A percentile compares a stretch with the other conserved stretches of the same genome.
These are phyloP conservation scores for Rachicladosporium sp. DNA, from an alignment of 2,329 filamentous ascomycete species.

Conservation along the genomic window DNA sequence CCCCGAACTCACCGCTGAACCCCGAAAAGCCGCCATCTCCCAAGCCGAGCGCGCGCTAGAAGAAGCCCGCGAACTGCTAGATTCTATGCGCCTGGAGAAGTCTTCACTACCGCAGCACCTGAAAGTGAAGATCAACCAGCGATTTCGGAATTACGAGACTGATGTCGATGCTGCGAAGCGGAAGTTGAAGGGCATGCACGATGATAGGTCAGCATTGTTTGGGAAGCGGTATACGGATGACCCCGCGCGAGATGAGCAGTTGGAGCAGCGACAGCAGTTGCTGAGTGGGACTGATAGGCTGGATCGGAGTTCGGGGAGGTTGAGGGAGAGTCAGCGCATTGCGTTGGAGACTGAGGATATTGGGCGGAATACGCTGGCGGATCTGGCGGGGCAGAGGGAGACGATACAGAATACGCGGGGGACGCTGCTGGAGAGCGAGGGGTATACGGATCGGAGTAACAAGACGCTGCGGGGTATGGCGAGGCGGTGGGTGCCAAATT, in stretches of 20 bases:
- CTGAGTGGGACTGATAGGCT: conserved; percentile 80
- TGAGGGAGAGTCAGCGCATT: conserved; percentile 74
- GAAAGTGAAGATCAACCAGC: conserved; percentile 76
- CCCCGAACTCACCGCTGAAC: conserved; percentile 75
- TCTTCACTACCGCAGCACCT: conserved; percentile 84
- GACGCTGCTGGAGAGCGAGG: conserved; percentile 74
- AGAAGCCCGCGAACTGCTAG: conserved; percentile 85
- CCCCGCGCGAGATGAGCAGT: conserved; percentile 60
- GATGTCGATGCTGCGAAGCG: conserved; percentile 71
- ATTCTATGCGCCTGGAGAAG: conserved; percentile 94
- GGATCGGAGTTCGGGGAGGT: conserved; percentile 70
- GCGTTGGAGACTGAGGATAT: conserved; percentile 90
- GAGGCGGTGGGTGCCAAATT: conserved; percentile 62
- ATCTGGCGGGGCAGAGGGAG: conserved; percentile 72
- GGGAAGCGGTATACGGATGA: conserved; percentile 81
- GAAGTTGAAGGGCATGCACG: conserved; percentile 62
- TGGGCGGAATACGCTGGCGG: conserved; percentile 70
- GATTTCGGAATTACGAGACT: conserved; percentile 84
- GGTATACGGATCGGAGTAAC: conserved; percentile 92
- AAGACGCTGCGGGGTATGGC: conserved; percentile 98
- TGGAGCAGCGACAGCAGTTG: conserved; percentile 90
- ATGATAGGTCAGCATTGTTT: conserved; percentile 77
- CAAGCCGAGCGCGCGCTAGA: conserved; percentile 79
- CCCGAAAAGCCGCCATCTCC: conserved; percentile 76
- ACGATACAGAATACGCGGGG: conserved; percentile 70